Base-by-base conservation (phyloP, 768 basidiomycete species). In the Tricholoma matsutake region DNA sequence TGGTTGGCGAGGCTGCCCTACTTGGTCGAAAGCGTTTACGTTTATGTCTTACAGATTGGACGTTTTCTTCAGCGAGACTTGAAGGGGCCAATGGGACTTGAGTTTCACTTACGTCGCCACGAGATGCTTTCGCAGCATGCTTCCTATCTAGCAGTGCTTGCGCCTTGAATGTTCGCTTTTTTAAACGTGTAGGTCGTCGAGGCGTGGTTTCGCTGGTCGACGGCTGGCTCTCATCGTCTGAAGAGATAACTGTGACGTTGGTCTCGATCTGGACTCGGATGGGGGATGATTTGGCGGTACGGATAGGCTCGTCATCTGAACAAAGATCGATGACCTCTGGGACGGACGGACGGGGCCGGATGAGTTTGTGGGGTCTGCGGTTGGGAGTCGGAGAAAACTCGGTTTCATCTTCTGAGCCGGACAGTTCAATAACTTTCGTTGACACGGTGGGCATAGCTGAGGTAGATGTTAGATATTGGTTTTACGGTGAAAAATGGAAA, bases 321-420 rank as follows among this genome's bases (percentile, higher is more conserved):
- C 61, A 62, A 29, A 63, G 49, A 41, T 63, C 56, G 8, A 63
- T 63, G 22, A 63, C 41, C 7, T 60, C 55, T 2, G 29, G 18
- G 20, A 22, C 9, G 16, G 20, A 6, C 20, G 16, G 43, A 20
- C 18, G 9, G 9, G 20, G 9, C 43, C 16, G 29, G 11, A 41
- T 57, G 20, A 25, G 18, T n/a, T 53, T 43, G 1, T 10, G 18
- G 16, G 49, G n/a, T 13, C 49, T 37, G 43, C 56, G 18, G 13
- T 51, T 47, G 8, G 22, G 37, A 22, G 52, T 52, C 35, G 20
- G 20, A 3, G 28, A 31, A 20, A 5, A 31, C 11, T 31, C 34
- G 37, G 3, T 25, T 62, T 58, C 58, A 20, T 60, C 59, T 31
- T 63, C 62, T 10, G 56, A 59, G 31, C 37, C 55, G 2, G 59